Conservation (phyloP, 768 basidiomycete genomes). For the Peribolospora baueri region DNA sequence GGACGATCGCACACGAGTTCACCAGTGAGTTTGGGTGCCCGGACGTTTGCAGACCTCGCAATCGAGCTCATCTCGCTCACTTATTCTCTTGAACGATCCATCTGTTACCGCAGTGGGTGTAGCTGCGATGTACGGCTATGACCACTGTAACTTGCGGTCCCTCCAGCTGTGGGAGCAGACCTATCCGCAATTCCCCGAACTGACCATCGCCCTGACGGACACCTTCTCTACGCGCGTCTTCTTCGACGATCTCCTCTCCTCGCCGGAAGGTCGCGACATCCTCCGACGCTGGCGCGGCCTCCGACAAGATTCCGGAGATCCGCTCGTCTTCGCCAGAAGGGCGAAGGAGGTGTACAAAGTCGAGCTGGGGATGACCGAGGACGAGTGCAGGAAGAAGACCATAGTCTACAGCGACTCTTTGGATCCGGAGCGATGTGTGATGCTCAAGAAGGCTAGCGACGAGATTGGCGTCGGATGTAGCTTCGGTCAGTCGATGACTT, state of each 20-base stretch:
- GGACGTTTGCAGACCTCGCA: neutral
- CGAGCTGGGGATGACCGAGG: slow-evolving; percentile 29
- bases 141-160: slow-evolving; percentile 43
- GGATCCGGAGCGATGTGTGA: slow-evolving; percentile 42
- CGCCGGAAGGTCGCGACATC: slow-evolving; percentile 18
- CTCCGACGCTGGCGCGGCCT: slow-evolving; percentile 47
- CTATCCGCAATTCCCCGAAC: slow-evolving; percentile 18
- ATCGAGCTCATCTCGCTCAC: neutral
- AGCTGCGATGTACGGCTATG: slow-evolving; percentile 63
- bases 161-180: slow-evolving; percentile 58
- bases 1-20: slow-evolving; percentile 26
- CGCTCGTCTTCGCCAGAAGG: slow-evolving; percentile 47
- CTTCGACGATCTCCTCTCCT: slow-evolving; percentile 27
- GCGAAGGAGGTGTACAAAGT: slow-evolving; percentile 51
- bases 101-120: slow-evolving; percentile 20
- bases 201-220: slow-evolving; percentile 65
- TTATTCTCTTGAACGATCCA: too few species aligned
- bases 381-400: slow-evolving; percentile 18
- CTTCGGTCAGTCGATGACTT: slow-evolving; percentile 30
- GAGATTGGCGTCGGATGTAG: slow-evolving; percentile 47
- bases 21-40: slow-evolving; percentile 17
- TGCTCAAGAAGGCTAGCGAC: slow-evolving; percentile 44
- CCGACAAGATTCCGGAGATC: slow-evolving; percentile 85
- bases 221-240: slow-evolving; percentile 76
- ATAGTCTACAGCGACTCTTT: slow-evolving; percentile 71